A percentile compares a stretch with the other conserved stretches of the same genome.
Conservation (phyloP, 805 yeast species). For the Vanderwaltozyma verrucispora region DNA sequence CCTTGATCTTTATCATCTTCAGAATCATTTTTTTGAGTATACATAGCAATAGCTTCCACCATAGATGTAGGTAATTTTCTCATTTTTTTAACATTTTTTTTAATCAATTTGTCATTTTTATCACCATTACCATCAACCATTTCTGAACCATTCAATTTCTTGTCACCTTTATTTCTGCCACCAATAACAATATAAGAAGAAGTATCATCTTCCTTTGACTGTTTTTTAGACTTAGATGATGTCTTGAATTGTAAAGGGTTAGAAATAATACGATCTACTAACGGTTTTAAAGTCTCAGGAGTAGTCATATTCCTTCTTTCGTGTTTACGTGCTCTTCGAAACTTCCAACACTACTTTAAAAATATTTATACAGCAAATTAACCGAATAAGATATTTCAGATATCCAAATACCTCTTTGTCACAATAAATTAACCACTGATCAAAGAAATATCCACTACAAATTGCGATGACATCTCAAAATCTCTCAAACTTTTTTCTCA, state of each 20-base stretch:
- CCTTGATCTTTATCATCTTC: background rate
- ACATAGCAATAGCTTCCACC: conserved; percentile 36
- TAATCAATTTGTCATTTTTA: conserved; percentile 8
- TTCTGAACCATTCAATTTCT: background rate
- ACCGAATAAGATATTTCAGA: no score
- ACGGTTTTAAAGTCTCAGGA: conserved; percentile 33
- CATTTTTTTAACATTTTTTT: conserved; percentile 36
- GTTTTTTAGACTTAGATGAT: conserved; percentile 4
- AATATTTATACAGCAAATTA: no score
- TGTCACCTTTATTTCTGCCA: background rate
- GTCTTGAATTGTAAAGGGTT: conserved; percentile 51
- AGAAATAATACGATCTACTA: conserved; percentile 50
- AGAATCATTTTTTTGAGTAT: conserved; percentile 8
- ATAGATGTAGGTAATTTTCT: conserved; percentile 46
- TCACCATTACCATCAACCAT: background rate
- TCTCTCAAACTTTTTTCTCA: no score
- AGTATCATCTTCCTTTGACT: conserved; percentile 23
- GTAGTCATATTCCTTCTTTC: conserved; percentile 14
- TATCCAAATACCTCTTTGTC: no score
- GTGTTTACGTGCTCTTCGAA: no score
- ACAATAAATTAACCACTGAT: no score
- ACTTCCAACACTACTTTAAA: no score
- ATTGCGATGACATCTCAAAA: no score
- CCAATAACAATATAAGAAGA: conserved; percentile 38
- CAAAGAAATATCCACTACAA: no score